Evolutionary conservation across 306 rosid genomes (phyloP).

Genomic region (Urtica urens): DNA sequence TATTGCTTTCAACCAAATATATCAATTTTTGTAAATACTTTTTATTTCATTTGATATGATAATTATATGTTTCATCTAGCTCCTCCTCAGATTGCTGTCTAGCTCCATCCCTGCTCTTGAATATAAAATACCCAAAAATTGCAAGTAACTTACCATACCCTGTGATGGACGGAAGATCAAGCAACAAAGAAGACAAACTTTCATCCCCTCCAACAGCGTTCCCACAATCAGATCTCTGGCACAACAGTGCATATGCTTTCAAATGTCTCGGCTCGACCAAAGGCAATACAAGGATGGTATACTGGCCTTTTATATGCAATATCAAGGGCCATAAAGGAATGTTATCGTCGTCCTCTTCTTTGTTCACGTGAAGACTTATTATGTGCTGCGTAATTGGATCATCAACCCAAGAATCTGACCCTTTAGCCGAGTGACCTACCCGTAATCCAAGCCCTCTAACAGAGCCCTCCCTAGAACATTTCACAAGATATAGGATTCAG

Average conservation of each 20-base stretch:
- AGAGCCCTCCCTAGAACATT: slow-evolving; percentile 68
- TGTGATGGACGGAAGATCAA: slow-evolving; percentile 88
- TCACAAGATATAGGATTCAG: too few species aligned
- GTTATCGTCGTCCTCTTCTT: slow-evolving; percentile 35
- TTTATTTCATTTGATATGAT: too few species aligned
- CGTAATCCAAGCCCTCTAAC: slow-evolving; percentile 68
- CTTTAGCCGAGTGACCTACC: slow-evolving; percentile 45
- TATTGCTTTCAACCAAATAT: not conserved
- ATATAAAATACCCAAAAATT: slow-evolving; percentile 17
- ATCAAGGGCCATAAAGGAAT: slow-evolving; percentile 77
- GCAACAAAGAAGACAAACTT: slow-evolving; percentile 71
- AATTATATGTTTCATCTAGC: too few species aligned
- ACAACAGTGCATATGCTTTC: slow-evolving; percentile 46
- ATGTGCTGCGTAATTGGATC: slow-evolving; percentile 86
- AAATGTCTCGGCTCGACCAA: slow-evolving; percentile 71
- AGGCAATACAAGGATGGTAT: slow-evolving; percentile 56
- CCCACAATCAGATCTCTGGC: slow-evolving; percentile 74
- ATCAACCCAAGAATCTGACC: slow-evolving; percentile 94
- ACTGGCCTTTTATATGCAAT: slow-evolving; percentile 58
- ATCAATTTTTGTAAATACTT: too few species aligned
- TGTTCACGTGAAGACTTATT: slow-evolving; percentile 48
- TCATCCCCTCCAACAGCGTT: slow-evolving; percentile 58
- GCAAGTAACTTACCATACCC: slow-evolving; percentile 81
- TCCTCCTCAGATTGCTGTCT: too few species aligned
- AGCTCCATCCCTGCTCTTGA: not conserved